Conservation (phyloP, 2,329 filamentous ascomycete species). For the Xylariales sp. region DNA sequence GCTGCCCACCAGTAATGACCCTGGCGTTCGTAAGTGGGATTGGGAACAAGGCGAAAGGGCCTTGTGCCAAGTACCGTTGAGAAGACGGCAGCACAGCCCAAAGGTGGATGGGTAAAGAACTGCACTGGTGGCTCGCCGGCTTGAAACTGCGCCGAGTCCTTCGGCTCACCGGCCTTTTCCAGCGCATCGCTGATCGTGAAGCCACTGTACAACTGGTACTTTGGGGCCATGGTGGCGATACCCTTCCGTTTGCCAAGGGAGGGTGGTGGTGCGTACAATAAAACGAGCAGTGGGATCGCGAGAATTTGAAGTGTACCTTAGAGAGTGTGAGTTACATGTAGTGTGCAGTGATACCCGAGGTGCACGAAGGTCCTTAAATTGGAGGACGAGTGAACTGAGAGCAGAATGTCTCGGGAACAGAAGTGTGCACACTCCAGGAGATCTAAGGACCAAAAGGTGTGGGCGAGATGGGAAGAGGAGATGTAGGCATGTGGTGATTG, state of each 20-base stretch:
- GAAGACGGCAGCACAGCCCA: conserved; percentile 51
- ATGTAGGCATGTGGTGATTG: neutral
- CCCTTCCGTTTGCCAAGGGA: neutral
- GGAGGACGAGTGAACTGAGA: neutral
- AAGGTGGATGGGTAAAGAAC: conserved; percentile 40
- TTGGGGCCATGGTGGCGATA: conserved; percentile 32
- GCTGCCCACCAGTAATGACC: conserved; percentile 54
- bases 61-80: conserved; percentile 52
- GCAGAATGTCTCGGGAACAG: neutral
- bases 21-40: conserved; percentile 47
- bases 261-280: neutral
- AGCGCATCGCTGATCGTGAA: conserved; percentile 38
- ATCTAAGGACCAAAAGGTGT: conserved; percentile 12
- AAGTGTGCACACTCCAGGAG: conserved; percentile 1
- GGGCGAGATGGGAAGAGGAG: neutral
- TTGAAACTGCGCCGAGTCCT: conserved; percentile 20
- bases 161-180: conserved; percentile 36
- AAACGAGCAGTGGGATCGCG: neutral
- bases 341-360: neutral
- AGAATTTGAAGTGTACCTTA: conserved; percentile 1
- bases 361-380: neutral
- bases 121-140: conserved; percentile 38
- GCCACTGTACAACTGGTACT: conserved; percentile 33
- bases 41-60: conserved; percentile 48
- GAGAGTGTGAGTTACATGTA: neutral